Percentiles rank a stretch among this genome's conserved stretches.
Evolutionary conservation across 2,329 filamentous ascomycete species (phyloP).

Genomic region (Epichloe scottii): DNA sequence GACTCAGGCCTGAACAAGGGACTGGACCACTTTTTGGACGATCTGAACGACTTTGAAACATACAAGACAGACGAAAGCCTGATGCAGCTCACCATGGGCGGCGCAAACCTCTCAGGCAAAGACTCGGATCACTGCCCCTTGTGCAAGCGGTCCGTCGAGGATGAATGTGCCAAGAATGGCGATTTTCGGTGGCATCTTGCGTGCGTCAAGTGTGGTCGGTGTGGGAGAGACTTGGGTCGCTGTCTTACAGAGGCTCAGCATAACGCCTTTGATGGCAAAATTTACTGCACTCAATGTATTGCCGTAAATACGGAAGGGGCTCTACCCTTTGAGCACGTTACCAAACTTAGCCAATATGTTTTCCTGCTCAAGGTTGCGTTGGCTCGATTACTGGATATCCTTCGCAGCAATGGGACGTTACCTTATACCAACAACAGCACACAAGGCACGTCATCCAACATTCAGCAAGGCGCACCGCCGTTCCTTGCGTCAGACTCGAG

Average conservation of each 20-base stretch:
- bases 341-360: conserved; percentile 86
- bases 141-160: conserved; percentile 83
- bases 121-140: conserved; percentile 73
- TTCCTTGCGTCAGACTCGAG: conserved; percentile 51
- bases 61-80: conserved; percentile 60
- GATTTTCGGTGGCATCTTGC: conserved; percentile 73
- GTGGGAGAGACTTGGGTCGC: conserved; percentile 52
- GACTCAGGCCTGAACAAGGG: conserved; percentile 65
- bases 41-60: conserved; percentile 71
- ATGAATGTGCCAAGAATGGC: conserved; percentile 70
- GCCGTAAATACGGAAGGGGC: conserved; percentile 39
- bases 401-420: conserved; percentile 71
- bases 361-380: conserved; percentile 87
- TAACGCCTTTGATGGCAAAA: conserved; percentile 52
- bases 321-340: conserved; percentile 56
- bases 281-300: conserved; percentile 61
- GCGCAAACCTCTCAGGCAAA: conserved; percentile 55
- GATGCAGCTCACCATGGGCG: conserved; percentile 51
- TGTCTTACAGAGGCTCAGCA: conserved; percentile 58
- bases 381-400: conserved; percentile 74
- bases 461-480: conserved; percentile 17
- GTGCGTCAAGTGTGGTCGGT: conserved; percentile 66
- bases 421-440: conserved; percentile 60
- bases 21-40: conserved; percentile 70
- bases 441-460: conserved; percentile 10